phyloP scores from a whole-genome alignment of 2,329 filamentous ascomycete genomes.

The Aureobasidium sp. region DNA sequence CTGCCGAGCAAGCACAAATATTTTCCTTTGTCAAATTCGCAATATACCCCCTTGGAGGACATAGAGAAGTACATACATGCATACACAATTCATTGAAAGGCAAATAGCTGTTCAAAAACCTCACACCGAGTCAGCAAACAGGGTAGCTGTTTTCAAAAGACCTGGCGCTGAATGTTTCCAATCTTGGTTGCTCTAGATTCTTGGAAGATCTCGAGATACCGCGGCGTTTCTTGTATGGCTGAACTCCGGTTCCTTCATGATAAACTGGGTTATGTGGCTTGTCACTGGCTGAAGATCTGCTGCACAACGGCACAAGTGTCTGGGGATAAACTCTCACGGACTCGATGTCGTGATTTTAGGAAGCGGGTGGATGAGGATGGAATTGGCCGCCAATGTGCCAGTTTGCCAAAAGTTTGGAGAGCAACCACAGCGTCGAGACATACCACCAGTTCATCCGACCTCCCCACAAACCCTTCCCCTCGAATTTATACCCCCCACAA shows the following conservation, averaged over 20 bases:
- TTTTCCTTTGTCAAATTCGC: not conserved
- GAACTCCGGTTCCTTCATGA: not conserved
- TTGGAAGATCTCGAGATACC: not conserved
- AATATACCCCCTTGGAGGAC: not conserved
- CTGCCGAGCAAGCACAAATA: not conserved
- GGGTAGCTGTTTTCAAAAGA: no score
- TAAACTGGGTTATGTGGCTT: not conserved
- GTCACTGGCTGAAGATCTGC: conserved; percentile 4
- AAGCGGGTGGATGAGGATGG: conserved; percentile 5
- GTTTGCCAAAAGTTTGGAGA: conserved; percentile 10
- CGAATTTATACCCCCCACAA: not conserved
- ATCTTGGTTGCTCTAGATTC: not conserved
- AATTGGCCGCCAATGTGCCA: conserved; percentile 10
- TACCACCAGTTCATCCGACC: conserved; percentile 10
- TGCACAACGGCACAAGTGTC: conserved; percentile 9
- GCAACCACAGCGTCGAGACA: conserved; percentile 4
- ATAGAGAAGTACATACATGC: not conserved
- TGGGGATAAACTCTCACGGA: not conserved
- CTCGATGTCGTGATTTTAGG: conserved; percentile 5
- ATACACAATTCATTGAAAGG: not conserved
- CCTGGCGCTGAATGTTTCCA: not conserved
- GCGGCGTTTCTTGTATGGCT: not conserved
- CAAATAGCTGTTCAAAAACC: not conserved
- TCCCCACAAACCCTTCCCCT: not conserved
- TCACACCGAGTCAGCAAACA: not conserved